phyloP scores from a whole-genome alignment of 805 yeast species.

The Sugiyamaella smithiae region DNA sequence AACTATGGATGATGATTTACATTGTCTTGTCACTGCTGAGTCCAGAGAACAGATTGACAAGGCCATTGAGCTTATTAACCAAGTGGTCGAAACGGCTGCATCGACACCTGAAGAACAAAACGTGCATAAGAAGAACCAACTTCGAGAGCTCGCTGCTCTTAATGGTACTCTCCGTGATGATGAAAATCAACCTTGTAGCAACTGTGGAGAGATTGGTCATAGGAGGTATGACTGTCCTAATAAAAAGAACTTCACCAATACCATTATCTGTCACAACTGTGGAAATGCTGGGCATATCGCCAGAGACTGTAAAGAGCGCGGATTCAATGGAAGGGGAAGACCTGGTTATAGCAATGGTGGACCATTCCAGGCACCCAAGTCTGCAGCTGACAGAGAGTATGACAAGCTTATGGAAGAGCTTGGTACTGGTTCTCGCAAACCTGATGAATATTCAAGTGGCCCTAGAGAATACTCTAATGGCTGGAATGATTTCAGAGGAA shows the following conservation, averaged over 20 bases:
- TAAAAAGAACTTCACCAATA: constrained; percentile 47
- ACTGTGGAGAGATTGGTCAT: constrained; percentile 68
- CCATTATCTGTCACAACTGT: constrained; percentile 70
- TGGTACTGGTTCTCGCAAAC: constrained; percentile 33
- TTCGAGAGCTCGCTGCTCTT: constrained; percentile 85
- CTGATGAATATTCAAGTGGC: background rate
- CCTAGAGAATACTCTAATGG: background rate
- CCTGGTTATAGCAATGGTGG: background rate
- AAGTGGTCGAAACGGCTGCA: constrained; percentile 77
- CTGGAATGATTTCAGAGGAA: background rate
- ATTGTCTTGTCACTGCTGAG: constrained; percentile 83
- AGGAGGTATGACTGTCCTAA: constrained; percentile 61
- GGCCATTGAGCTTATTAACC: constrained; percentile 72
- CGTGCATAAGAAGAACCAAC: constrained; percentile 84
- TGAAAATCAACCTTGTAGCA: constrained; percentile 57
- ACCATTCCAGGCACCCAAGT: constrained; percentile 5
- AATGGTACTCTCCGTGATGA: constrained; percentile 93
- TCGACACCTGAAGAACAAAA: constrained; percentile 91
- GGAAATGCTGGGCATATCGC: constrained; percentile 85
- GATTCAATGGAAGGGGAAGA: constrained; percentile 2
- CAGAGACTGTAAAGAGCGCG: constrained; percentile 66
- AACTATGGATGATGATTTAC: constrained; percentile 76
- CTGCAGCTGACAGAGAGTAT: constrained; percentile 46
- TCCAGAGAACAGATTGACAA: constrained; percentile 68
- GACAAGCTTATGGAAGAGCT: constrained; percentile 52